Percentiles rank a stretch among this genome's conserved stretches.
phyloP scores from a whole-genome alignment of 805 yeast species.

The Torulaspora quercuum region DNA sequence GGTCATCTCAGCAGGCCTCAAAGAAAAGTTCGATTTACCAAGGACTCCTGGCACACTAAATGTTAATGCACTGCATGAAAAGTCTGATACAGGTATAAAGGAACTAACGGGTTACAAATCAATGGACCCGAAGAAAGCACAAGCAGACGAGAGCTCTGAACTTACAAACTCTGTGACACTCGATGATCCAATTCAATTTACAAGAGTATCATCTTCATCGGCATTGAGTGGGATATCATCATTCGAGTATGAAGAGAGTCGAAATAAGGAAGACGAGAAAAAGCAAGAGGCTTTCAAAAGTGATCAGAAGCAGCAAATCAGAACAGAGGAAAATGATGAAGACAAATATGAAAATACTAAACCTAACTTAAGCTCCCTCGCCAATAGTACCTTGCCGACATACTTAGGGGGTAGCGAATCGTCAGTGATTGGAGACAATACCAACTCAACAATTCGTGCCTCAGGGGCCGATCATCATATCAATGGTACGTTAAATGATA shows the following conservation, averaged over 20 bases:
- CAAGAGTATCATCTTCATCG: constrained; percentile 41
- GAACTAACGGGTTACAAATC: constrained; percentile 32
- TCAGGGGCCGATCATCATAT: constrained; percentile 16
- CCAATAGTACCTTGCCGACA: constrained; percentile 9
- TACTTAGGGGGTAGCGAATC: constrained; percentile 14
- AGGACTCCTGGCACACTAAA: constrained; percentile 46
- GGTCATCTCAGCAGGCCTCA: too few species aligned
- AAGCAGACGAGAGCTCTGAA: constrained; percentile 5
- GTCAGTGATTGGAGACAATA: constrained; percentile 24
- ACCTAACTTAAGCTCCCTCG: constrained; percentile 19
- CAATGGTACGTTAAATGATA: constrained; percentile 11
- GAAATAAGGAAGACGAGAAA: constrained; percentile 4
- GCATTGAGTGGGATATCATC: constrained; percentile 27
- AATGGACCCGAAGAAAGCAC: constrained; percentile 47
- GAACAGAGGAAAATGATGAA: constrained; percentile 1
- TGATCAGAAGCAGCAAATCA: neutral
- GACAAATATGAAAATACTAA: constrained; percentile 5
- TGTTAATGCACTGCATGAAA: constrained; percentile 43
- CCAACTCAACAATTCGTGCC: constrained; percentile 29
- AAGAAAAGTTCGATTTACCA: constrained; percentile 34
- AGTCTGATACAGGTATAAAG: constrained; percentile 6
- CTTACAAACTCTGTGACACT: constrained; percentile 25
- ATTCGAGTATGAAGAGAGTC: constrained; percentile 11
- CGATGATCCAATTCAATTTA: constrained; percentile 43
- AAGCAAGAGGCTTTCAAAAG: neutral